Conservation (phyloP, 208 protist species). For the Porcisia deanei region DNA sequence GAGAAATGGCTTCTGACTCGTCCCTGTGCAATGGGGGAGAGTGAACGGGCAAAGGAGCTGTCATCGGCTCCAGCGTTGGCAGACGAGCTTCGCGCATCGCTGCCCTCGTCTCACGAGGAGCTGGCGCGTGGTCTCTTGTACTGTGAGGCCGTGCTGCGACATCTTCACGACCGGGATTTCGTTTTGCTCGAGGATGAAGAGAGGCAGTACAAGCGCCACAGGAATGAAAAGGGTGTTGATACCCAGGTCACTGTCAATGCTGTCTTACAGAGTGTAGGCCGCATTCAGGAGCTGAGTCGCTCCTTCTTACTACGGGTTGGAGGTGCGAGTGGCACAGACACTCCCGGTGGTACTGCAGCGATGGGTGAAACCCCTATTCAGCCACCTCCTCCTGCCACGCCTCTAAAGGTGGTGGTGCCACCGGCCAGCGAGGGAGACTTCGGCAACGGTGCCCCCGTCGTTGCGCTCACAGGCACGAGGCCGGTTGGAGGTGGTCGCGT, state of each 20-base stretch:
- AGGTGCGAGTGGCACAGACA: not conserved
- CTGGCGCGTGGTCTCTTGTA: slow-evolving; percentile 10
- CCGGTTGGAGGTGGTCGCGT: slow-evolving; percentile 10
- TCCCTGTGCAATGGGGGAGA: not conserved
- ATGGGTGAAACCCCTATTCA: not conserved
- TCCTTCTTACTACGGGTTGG: not conserved
- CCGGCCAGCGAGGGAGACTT: not conserved
- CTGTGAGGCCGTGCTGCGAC: slow-evolving; percentile 24
- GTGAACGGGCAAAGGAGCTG: not conserved
- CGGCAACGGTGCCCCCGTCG: not conserved
- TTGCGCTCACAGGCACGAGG: slow-evolving; percentile 24
- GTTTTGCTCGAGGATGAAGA: not conserved
- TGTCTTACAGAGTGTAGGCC: slow-evolving; percentile 5
- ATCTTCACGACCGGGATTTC: not conserved
- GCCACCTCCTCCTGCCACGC: not conserved
- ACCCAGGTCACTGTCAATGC: not conserved
- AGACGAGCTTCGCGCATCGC: not conserved
- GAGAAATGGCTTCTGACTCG: not conserved
- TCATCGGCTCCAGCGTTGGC: not conserved
- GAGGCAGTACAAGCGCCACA: slow-evolving; percentile 14
- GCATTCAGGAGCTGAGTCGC: slow-evolving; percentile 21
- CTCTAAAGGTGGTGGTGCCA: not conserved
- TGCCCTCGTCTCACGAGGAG: slow-evolving; percentile 5
- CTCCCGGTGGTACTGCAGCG: not conserved
- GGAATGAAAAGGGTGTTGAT: slow-evolving; percentile 1